Conservation (phyloP, 108 stramenopile species). For the Nannochloropsis oceanica region DNA sequence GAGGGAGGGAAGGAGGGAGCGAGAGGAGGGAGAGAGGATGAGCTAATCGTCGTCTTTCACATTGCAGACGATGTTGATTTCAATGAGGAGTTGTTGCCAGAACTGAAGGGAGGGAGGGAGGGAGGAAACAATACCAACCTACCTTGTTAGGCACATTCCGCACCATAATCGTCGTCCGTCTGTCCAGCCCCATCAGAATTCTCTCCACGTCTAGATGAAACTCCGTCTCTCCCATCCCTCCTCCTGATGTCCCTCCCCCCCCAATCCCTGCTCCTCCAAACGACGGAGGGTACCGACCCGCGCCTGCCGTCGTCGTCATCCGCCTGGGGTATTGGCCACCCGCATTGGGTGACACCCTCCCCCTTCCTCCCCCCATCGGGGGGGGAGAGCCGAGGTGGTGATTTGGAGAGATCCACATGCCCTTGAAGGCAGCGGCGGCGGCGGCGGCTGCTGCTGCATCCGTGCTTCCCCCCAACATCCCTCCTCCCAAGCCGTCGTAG, state of each 20-base stretch:
- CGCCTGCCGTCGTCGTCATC: not conserved
- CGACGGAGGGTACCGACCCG: not conserved
- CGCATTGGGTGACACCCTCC: not conserved
- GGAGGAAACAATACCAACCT: not conserved
- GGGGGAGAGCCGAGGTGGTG: not conserved
- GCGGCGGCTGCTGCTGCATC: not conserved
- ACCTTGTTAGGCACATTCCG: slow-evolving; percentile 96
- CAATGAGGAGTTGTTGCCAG: slow-evolving; percentile 69
- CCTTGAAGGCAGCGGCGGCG: not conserved
- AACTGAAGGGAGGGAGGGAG: no score
- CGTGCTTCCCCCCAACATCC: not conserved
- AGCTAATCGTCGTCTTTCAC: slow-evolving; percentile 57
- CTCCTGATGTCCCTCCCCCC: not conserved
- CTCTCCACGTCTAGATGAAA: slow-evolving; percentile 22
- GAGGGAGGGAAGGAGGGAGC: not conserved
- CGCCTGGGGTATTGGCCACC: not conserved
- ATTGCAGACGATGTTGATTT: slow-evolving; percentile 74
- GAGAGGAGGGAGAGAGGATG: no score
- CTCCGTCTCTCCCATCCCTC: slow-evolving; percentile 13
- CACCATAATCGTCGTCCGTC: slow-evolving; percentile 94
- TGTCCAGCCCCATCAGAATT: slow-evolving; percentile 42
- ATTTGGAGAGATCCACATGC: not conserved
- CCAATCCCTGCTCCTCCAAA: not conserved
- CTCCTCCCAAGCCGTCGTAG: not conserved
- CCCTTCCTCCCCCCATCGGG: not conserved